Base-by-base conservation (phyloP, 495 filamentous ascomycete species). In the Talaromyces trachyspermus region DNA sequence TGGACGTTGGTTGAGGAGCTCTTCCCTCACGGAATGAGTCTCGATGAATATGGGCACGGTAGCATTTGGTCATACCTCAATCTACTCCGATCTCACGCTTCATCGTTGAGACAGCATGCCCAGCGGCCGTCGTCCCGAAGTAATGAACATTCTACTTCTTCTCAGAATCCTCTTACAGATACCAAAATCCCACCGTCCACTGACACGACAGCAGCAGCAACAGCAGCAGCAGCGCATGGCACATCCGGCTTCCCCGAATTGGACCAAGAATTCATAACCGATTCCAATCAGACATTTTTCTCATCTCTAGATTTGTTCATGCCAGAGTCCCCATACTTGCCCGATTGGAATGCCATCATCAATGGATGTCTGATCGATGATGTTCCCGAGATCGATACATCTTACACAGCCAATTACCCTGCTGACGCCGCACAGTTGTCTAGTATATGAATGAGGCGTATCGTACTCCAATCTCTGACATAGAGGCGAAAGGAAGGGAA, bases 1-100 rank as follows among this genome's bases (percentile, higher is more conserved):
- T 78, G 74, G 74, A 49, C 56, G 8, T 66, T 68, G 19, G 61
- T 78, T 32, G 70, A 75, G 23, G 70, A 57, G 22, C 46, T 52
- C 5, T 75, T 57, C 18, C 54, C 48, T 37, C 51, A 26, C 15
- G 43, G 38, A 35, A 27, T 51, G 24, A 44, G 17, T 32, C 42
- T 32, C 14, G 54, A 50, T 36, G 47, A 50, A 25, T 37, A 53
- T 42, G 47, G 46, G 19, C 26, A 44, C 42, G 43, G 43, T 25
- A 48, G 47, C n/a, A 56, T 56, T 39, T 53, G 54, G 54, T 46
- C 32, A 18, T 56, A 46, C 32, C 54, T 56, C 35, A 29, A 39
- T 22, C 20, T 46, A 14, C 48, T 56, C 6, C 50, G 48, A 45
- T 39, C 37, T 41, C 54, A 56, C 44, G 50, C 54, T 39, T 43